Evolutionary conservation across 805 yeast species (phyloP).

Genomic region (Sugiyamaella chiloensis): DNA sequence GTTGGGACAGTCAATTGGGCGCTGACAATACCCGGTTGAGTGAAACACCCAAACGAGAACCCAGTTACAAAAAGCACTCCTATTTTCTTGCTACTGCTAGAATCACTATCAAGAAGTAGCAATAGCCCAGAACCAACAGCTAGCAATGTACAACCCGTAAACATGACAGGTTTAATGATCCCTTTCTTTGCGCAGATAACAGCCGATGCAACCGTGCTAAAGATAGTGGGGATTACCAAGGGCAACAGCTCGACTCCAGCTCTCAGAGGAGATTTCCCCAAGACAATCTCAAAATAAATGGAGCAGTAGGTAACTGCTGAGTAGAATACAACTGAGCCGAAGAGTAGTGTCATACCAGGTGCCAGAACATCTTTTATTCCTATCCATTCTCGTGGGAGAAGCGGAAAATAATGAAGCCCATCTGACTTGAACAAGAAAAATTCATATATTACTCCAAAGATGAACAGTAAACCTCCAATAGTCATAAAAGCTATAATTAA

Average conservation of each 20-base stretch:
- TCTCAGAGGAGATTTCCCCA: constrained; percentile 37
- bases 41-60: constrained; percentile 33
- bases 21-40: constrained; percentile 42
- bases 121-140: constrained; percentile 45
- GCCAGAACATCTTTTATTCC: constrained; percentile 26
- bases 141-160: constrained; percentile 37
- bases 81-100: constrained; percentile 36
- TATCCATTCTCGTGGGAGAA: constrained; percentile 27
- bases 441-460: constrained; percentile 19
- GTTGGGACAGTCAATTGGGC: constrained; percentile 52
- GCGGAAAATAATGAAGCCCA: constrained; percentile 37
- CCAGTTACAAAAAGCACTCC: constrained; percentile 48
- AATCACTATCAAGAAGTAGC: constrained; percentile 37
- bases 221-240: constrained; percentile 41
- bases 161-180: constrained; percentile 41
- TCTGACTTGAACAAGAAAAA: constrained; percentile 37
- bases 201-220: constrained; percentile 43
- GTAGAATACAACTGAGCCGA: constrained; percentile 47
- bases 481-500: constrained; percentile 11
- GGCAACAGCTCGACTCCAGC: constrained; percentile 44
- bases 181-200: constrained; percentile 41
- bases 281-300: constrained; percentile 45
- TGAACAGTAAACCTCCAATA: constrained; percentile 41
- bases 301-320: constrained; percentile 46
- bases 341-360: constrained; percentile 29